A percentile compares a stretch with the other conserved stretches of the same genome.
phyloP scores from a whole-genome alignment of 805 yeast genomes.

The Saccharomyces jurei region DNA sequence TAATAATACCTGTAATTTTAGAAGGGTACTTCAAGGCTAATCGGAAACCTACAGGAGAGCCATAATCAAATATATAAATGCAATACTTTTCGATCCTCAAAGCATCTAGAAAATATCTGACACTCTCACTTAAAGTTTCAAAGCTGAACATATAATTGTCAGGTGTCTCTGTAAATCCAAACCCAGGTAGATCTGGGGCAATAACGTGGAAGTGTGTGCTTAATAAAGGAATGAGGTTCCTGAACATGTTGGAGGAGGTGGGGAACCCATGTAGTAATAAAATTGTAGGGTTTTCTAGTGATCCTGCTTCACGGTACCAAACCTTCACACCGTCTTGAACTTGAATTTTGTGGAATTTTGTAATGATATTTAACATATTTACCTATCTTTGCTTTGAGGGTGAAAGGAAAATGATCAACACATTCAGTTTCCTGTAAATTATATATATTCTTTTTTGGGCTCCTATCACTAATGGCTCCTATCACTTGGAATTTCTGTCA shows the following conservation, averaged over 20 bases:
- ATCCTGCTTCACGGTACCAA: slow-evolving; percentile 36
- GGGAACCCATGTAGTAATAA: slow-evolving; percentile 40
- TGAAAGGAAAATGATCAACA: neutral
- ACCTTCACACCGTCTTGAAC: slow-evolving; percentile 20
- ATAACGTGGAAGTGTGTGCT: slow-evolving; percentile 32
- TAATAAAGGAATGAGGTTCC: slow-evolving; percentile 33
- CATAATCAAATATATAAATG: slow-evolving; percentile 38
- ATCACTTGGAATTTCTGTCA: neutral
- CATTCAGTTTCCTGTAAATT: neutral
- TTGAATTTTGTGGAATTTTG: slow-evolving; percentile 1
- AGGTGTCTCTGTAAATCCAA: slow-evolving; percentile 33
- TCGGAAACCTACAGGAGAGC: slow-evolving; percentile 37
- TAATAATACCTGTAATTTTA: slow-evolving; percentile 27
- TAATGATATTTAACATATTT: neutral
- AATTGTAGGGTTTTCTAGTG: slow-evolving; percentile 28
- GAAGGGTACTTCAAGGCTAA: slow-evolving; percentile 31
- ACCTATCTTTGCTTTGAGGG: neutral
- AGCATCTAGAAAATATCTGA: slow-evolving; percentile 26
- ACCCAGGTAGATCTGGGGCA: slow-evolving; percentile 42
- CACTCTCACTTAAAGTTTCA: slow-evolving; percentile 27
- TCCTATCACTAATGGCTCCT: neutral
- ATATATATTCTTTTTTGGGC: neutral
- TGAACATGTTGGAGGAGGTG: slow-evolving; percentile 35
- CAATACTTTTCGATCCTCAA: slow-evolving; percentile 26
- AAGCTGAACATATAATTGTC: slow-evolving; percentile 27